Conservation (phyloP, 169 alveolate genomes). For the Eimeria maxima region DNA sequence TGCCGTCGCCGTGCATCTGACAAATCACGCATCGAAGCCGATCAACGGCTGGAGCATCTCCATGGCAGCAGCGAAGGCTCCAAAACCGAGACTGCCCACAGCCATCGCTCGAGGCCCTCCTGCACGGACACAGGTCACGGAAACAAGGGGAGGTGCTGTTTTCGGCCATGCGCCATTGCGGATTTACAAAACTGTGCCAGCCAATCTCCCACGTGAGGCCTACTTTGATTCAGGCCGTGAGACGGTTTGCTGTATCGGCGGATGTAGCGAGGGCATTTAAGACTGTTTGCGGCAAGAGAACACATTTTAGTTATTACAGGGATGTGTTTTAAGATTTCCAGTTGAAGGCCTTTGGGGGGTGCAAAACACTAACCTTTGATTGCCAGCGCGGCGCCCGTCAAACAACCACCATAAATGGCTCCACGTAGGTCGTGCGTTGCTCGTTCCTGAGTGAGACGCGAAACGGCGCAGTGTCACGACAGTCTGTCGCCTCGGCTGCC, state of each 20-base stretch:
- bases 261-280: not conserved
- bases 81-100: constrained; percentile 89
- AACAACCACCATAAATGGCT: constrained; percentile 90
- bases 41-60: constrained; percentile 82
- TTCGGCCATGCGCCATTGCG: not conserved
- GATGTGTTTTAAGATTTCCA: not conserved
- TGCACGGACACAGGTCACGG: not conserved
- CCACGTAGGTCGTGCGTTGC: constrained; percentile 87
- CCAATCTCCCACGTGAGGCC: too few species aligned
- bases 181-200: not conserved
- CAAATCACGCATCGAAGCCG: constrained; percentile 25
- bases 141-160: not conserved
- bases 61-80: constrained; percentile 88
- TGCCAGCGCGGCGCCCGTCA: constrained; percentile 89
- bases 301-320: not conserved
- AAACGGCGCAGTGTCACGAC: constrained; percentile 71
- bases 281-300: not conserved
- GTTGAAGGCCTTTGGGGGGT: not conserved
- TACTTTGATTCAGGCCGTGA: not conserved
- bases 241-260: not conserved
- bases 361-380: constrained; percentile 78
- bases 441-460: constrained; percentile 81
- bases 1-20: not conserved
- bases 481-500: constrained; percentile 76
- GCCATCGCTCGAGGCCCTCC: constrained; percentile 87